Evolutionary conservation across 176 grass and related monocot genomes (phyloP).

Genomic region (Leersia perrieri): DNA sequence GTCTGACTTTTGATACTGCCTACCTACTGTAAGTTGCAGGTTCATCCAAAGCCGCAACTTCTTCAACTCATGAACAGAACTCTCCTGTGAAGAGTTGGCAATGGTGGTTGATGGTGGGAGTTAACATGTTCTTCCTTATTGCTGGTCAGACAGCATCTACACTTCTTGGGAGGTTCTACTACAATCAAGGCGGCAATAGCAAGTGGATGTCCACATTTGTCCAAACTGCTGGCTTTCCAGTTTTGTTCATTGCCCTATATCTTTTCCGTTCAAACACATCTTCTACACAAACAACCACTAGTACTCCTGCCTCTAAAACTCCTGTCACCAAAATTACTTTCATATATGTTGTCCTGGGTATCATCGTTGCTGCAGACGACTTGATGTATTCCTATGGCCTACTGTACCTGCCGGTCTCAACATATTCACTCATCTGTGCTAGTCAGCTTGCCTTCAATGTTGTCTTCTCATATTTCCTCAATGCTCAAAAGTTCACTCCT

Average conservation of each 20-base stretch:
- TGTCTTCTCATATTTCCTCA: conserved; percentile 77
- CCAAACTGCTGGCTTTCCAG: conserved; percentile 66
- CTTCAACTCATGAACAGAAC: neutral
- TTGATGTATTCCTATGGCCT: conserved; percentile 94
- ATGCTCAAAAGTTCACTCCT: conserved; percentile 74
- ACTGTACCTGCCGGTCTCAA: conserved; percentile 79
- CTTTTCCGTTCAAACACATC: conserved; percentile 55
- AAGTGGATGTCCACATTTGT: conserved; percentile 84
- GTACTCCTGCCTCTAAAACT: conserved; percentile 11
- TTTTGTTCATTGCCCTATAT: conserved; percentile 52
- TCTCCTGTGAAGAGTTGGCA: conserved; percentile 36
- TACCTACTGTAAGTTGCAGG: conserved; percentile 30
- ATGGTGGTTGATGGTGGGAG: conserved; percentile 57
- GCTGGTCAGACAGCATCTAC: conserved; percentile 59
- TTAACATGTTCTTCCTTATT: conserved; percentile 75
- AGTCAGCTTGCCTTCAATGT: conserved; percentile 91
- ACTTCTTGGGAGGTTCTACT: conserved; percentile 87
- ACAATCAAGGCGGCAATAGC: conserved; percentile 88
- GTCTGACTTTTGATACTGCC: neutral
- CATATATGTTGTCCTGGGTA: conserved; percentile 72
- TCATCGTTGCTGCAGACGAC: conserved; percentile 75
- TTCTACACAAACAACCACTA: conserved; percentile 17
- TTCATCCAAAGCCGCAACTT: conserved; percentile 44
- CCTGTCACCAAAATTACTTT: conserved; percentile 44
- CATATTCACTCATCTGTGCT: conserved; percentile 84